Base-by-base conservation (phyloP, 352 stramenopile species). In the Phytopythium mirpurense region DNA sequence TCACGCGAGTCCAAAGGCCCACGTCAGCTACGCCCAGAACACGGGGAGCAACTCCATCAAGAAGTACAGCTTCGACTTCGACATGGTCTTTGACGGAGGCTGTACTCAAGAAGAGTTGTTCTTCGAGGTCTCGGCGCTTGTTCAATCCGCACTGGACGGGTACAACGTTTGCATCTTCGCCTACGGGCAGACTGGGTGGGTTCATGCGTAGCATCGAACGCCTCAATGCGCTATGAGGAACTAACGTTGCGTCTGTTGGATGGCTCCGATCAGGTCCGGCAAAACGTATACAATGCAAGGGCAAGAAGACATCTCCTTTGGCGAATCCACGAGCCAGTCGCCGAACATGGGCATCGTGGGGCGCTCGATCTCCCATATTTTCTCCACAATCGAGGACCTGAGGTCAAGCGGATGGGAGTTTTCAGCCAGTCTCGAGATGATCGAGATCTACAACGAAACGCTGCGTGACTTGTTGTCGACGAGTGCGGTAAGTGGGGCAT, bases 361-460 rank as follows among this genome's bases (percentile, higher is more conserved):
- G 12, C 82, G 85, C 21, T 72, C 83, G 5, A 88, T 94, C 56
- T 60, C 67, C 16, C 83, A 90, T 52, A 89, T 95, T 41, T 95
- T 88, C 43, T 67, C 71, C 7, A 72, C 70, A 9, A 82, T 90
- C 29, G 71, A 70, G 12, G 74, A 88, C 26, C 59, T 92, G 43
- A 63, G 56, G 16, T 67, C 67, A 19, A 88, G 79, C 29, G 81
- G 83, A 19, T 95, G 85, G 85, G 57, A 72, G n/a, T 93, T 92
- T 45, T 59, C 46, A 18, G 70, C 90, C 12, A 86, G 57, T 24
- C 48, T 93, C 26, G 83, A 93, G 60, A 81, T 99, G 63, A 78
- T 98, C 24, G 96, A 99, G 72, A 97, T 99, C 47, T 98, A 99
- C 80, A 99, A 99, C 56, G 96, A 99, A 67, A 89, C 95, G 15